Conservation (phyloP, 2,329 filamentous ascomycete genomes). For the Capronia epimyces region DNA sequence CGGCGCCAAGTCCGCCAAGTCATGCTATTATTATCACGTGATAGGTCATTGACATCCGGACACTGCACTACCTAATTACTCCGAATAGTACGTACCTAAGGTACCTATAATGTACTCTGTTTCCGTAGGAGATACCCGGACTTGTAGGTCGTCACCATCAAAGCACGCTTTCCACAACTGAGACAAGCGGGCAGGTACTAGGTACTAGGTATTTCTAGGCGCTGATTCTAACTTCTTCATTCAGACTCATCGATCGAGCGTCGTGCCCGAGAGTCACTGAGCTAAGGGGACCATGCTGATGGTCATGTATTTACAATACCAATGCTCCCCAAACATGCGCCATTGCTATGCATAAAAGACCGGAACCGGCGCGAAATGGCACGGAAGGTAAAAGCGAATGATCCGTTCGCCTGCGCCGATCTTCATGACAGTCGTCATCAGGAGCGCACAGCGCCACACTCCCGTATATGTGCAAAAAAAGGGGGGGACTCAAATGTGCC, state of each 20-base stretch:
- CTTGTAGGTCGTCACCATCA: too few relatives aligned
- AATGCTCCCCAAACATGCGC: constrained; percentile 6
- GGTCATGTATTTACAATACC: constrained; percentile 22
- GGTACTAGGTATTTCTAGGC: background rate
- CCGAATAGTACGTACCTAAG: too few relatives aligned
- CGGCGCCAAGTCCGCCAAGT: background rate
- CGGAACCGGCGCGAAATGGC: constrained; percentile 2
- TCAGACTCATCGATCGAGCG: constrained; percentile 13
- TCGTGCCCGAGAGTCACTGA: constrained; percentile 9
- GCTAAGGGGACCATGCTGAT: constrained; percentile 19
- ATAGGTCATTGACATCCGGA: background rate
- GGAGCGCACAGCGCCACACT: constrained; percentile 1
- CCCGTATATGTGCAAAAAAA: constrained; percentile 13
- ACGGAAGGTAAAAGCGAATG: constrained; percentile 6
- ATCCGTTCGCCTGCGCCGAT: constrained; percentile 4
- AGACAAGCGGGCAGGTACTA: too few relatives aligned
- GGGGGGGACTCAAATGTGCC: background rate
- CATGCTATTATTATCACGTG: constrained; percentile 3
- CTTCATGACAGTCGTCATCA: constrained; percentile 19
- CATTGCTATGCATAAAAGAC: constrained; percentile 18
- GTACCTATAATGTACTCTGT: too few relatives aligned
- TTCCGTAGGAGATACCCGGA: too few relatives aligned
- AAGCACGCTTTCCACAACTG: too few relatives aligned
- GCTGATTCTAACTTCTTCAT: background rate
- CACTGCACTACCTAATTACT: too few relatives aligned